Base-by-base conservation (phyloP, 495 filamentous ascomycete species). In the Penicillium herquei region DNA sequence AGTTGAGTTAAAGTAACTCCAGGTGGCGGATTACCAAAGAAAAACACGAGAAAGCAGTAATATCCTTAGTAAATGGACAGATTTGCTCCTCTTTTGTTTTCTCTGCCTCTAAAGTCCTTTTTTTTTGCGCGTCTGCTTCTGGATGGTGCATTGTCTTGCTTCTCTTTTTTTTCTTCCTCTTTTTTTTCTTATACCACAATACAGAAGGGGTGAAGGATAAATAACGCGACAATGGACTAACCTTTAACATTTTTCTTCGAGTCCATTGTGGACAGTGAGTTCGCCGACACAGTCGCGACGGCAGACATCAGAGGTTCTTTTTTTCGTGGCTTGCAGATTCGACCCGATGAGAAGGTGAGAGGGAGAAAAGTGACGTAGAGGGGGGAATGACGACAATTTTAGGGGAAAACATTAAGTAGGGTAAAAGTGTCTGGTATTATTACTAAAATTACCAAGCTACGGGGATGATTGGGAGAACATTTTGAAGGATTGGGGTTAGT, bases 191-290 rank as follows among this genome's bases (percentile, higher is more conserved):
- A 11, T 18, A 26, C 21, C 21, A 26, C 21, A 26, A 26, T 26
- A 2, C 4, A 2, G 21, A 26, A 26, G 21, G 21, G 21, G 21
- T 26, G 21, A 26, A 26, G 21, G 21, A 26, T 26, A 26, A 26
- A 26, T 26, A 26, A 26, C 21, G 21, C 21, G 21, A 26, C 21
- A 26, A 26, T 26, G 21, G 21, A 26, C 21, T 26, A 26, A 26
- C 64, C 63, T 67, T 59, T 81, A 70, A 61, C 64, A 51, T 67
- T 71, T 58, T 77, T 81, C 64, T 81, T 81, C 45, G 72, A 73
- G 59, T 82, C 79, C 78, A 82, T 80, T 56, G 76, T 67, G 53
- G 73, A 72, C 47, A 68, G 46, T 39, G 66, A 40, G 39, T 75
- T 69, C 55, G 68, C 69, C 49, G 75, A 67, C 43, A 67, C 65